Conservation (phyloP, 306 rosid species). For the Purshia tridentata region DNA sequence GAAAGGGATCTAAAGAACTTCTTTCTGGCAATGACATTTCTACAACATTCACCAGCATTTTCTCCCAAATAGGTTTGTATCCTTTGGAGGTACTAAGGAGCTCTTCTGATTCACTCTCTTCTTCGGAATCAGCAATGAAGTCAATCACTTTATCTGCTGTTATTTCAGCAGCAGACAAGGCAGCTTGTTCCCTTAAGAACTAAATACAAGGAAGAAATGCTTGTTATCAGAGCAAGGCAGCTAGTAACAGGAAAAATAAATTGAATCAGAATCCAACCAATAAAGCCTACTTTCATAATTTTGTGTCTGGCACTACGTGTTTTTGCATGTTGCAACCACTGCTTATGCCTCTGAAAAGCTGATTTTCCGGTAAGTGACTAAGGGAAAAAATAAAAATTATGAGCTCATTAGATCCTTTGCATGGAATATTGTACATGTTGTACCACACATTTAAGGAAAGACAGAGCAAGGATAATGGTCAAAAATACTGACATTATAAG, state of each 20-base stretch:
- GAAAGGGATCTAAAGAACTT: conserved; percentile 32
- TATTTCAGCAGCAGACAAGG: conserved; percentile 84
- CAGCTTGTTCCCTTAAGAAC: conserved; percentile 97
- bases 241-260: conserved; percentile 1
- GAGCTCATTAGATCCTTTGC: conserved; percentile 7
- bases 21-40: conserved; percentile 51
- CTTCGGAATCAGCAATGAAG: conserved; percentile 69
- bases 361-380: conserved; percentile 98
- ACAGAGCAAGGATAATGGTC: conserved; percentile 11
- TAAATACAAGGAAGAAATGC: conserved; percentile 39
- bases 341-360: conserved; percentile 96
- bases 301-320: conserved; percentile 98
- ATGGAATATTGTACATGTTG: not conserved
- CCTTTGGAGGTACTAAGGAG: conserved; percentile 44
- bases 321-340: conserved; percentile 98
- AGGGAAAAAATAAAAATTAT: conserved; percentile 23
- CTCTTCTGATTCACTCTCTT: conserved; percentile 68
- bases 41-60: conserved; percentile 45
- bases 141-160: conserved; percentile 77
- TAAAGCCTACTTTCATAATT: conserved; percentile 82
- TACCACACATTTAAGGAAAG: conserved; percentile 1
- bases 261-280: conserved; percentile 15
- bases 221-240: conserved; percentile 18
- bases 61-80: conserved; percentile 52
- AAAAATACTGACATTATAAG: conserved; percentile 76